Evolutionary conservation across 169 alveolate species (phyloP).

Genomic region (Plasmodium gonderi): DNA sequence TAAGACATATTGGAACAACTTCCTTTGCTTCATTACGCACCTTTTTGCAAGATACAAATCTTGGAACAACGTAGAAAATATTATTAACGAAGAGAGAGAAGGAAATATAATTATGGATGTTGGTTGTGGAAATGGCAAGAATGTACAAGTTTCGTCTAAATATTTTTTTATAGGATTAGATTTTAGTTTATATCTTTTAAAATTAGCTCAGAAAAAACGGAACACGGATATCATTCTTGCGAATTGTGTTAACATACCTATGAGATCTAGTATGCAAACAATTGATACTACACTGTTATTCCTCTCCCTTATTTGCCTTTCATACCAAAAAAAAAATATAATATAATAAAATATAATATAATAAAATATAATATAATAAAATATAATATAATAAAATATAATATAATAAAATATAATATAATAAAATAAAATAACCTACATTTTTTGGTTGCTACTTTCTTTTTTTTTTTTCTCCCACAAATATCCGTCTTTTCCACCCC

Average conservation of each 20-base stretch:
- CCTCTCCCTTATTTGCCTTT: slow-evolving; percentile 75
- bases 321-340: no score
- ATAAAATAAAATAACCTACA: no score
- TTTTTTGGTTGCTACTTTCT: not conserved
- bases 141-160: slow-evolving; percentile 84
- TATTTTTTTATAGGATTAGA: slow-evolving; percentile 91
- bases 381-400: no score
- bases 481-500: not conserved
- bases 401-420: no score
- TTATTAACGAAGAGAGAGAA: slow-evolving; percentile 88
- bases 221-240: slow-evolving; percentile 69
- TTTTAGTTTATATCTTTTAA: slow-evolving; percentile 88
- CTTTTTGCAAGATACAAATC: slow-evolving; percentile 92
- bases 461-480: slow-evolving; percentile 65
- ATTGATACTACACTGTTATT: slow-evolving; percentile 65
- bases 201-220: slow-evolving; percentile 82
- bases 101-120: slow-evolving; percentile 93
- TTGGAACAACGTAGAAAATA: slow-evolving; percentile 95
- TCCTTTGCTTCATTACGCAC: slow-evolving; percentile 29
- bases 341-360: no score
- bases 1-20: not conserved
- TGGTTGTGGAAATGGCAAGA: slow-evolving; percentile 99
- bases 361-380: no score
- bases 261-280: slow-evolving; percentile 8
- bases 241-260: slow-evolving; percentile 40